Percentiles rank a stretch among this genome's conserved stretches.
phyloP scores from a whole-genome alignment of 2,329 filamentous ascomycete species.

The Orbilia oligospora region DNA sequence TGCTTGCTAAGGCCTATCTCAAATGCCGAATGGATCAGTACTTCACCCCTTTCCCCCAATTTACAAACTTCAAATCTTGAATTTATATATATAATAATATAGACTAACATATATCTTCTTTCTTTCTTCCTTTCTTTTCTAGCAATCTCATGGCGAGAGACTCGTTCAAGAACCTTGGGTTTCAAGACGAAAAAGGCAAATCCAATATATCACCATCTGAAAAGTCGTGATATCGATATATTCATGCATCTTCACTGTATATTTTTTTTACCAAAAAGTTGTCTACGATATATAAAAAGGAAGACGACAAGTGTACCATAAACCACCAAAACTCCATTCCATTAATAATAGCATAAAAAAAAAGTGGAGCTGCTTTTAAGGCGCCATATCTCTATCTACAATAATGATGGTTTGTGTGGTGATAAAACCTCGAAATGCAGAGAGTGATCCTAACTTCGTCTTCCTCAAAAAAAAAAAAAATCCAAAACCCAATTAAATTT shows the following conservation, averaged over 20 bases:
- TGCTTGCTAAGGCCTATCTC: constrained; percentile 88
- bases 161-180: constrained; percentile 93
- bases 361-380: constrained; percentile 21
- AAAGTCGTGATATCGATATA: constrained; percentile 8
- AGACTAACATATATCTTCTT: neutral
- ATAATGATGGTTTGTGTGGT: neutral
- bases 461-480: neutral
- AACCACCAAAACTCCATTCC: constrained; percentile 23
- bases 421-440: no score
- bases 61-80: neutral
- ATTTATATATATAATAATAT: neutral
- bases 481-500: no score
- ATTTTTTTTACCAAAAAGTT: constrained; percentile 9
- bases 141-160: constrained; percentile 97
- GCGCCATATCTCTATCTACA: constrained; percentile 28
- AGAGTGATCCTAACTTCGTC: neutral
- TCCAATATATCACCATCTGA: neutral
- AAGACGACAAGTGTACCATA: constrained; percentile 16
- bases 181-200: constrained; percentile 70
- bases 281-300: neutral
- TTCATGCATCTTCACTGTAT: neutral
- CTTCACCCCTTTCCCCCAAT: neutral
- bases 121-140: neutral
- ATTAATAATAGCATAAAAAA: constrained; percentile 13
- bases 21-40: constrained; percentile 95